Base-by-base conservation (phyloP, 2,329 filamentous ascomycete species). In the Hymenotorrendiella dingleyae region DNA sequence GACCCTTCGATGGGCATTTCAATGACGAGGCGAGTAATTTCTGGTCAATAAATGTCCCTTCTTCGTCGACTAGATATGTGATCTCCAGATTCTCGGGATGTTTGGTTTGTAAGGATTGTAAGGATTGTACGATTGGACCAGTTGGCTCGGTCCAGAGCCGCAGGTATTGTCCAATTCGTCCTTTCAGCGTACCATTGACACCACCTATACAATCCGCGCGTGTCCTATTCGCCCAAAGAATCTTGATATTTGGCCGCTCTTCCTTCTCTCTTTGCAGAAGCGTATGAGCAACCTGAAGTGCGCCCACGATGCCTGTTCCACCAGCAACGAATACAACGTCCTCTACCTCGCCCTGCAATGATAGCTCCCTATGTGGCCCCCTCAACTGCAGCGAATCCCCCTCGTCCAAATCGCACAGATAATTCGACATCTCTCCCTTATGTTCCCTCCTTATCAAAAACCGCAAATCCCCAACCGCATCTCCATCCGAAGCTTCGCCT, bases 251-350 rank as follows among this genome's bases (percentile, higher is more conserved):
- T 3, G 69, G 66, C n/a, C 23, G 49, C 30, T 44, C 67, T 58
- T 52, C 62, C 48, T 42, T 47, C 59, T 46, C 50, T 16, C 61
- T 53, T 46, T 71, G 64, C 4, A 80, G 65, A 9, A 91, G 64
- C 1, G 78, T 76, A 47, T 80, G 68, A 2, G 82, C 86, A 29
- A 84, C 77, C 65, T 97, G 91, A 62, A 97, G 66, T 6, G 90
- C 93, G 0, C 91, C 87, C 12, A 88, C 89, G 54, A 98, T 85
- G 1, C 93, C 91, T 0, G 93, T 98, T 0, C 93, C 93, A 2
- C 90, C 93, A 1, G 90, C 93, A 17, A 97, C 68, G 58, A 97
- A 95, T 2, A 96, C 69, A 3, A 96, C 37, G 67, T 58, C n/a
- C 26, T 32, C 63, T 20, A 76, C 70, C 43, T 73, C 63, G 55